phyloP scores from a whole-genome alignment of 225 moss, liverwort and hornwort genomes.

The Bryum argenteum region DNA sequence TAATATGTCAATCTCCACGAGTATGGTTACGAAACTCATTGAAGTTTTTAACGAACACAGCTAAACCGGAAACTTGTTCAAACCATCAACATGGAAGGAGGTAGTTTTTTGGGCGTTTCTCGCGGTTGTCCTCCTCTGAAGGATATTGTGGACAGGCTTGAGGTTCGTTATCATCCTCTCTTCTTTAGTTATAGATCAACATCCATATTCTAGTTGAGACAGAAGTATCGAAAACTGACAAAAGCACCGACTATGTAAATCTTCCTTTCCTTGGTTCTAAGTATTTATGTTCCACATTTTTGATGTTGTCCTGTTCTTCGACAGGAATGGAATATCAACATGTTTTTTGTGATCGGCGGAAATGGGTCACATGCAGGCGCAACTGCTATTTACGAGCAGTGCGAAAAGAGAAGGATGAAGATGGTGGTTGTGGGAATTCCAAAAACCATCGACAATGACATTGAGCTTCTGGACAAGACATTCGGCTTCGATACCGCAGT shows the following conservation, averaged over 20 bases:
- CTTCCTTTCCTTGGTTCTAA: no score
- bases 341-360: slow-evolving; percentile 92
- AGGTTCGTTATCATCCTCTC: slow-evolving; percentile 37
- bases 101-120: slow-evolving; percentile 88
- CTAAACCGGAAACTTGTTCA: slow-evolving; percentile 77
- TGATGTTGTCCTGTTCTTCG: no score
- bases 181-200: no score
- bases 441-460: slow-evolving; percentile 93
- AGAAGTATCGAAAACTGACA: no score
- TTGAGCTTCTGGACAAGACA: slow-evolving; percentile 84
- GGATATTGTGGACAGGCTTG: slow-evolving; percentile 78
- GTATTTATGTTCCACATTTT: no score
- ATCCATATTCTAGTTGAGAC: not conserved
- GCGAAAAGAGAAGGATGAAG: slow-evolving; percentile 78
- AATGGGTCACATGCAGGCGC: slow-evolving; percentile 98
- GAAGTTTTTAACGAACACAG: slow-evolving; percentile 33
- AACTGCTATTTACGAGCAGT: slow-evolving; percentile 80
- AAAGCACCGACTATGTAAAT: no score
- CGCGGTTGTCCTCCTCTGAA: slow-evolving; percentile 81
- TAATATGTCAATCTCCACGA: not conserved
- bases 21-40: not conserved
- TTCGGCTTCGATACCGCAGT: slow-evolving; percentile 96
- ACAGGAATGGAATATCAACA: slow-evolving; percentile 74
- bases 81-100: slow-evolving; percentile 91
- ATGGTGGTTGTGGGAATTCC: slow-evolving; percentile 89